These are phyloP conservation scores for Puccinia hordei DNA, from an alignment of 1,284 basidiomycete species.

Conservation along the genomic window DNA sequence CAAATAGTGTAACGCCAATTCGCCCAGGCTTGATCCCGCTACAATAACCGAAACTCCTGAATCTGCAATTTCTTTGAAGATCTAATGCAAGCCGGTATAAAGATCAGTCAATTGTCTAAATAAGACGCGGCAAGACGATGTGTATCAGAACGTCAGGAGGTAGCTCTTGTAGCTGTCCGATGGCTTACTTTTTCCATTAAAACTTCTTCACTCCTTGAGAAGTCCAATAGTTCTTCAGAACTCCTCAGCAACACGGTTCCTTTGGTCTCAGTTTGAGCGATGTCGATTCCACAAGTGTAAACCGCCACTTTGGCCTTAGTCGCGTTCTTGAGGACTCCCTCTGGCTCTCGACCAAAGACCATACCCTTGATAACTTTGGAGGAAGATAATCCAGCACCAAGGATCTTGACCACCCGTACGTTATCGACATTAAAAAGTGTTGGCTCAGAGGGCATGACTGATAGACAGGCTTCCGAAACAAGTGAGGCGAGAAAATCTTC, in stretches of 20 bases:
- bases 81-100: constrained; percentile 63
- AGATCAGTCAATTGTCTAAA: neutral
- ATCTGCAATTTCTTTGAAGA: constrained; percentile 95
- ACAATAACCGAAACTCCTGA: constrained; percentile 92
- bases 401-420: constrained; percentile 96
- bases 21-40: constrained; percentile 87
- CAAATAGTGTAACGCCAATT: constrained; percentile 95
- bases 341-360: constrained; percentile 95
- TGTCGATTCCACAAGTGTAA: constrained; percentile 88
- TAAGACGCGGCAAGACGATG: neutral
- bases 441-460: constrained; percentile 80
- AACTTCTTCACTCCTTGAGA: constrained; percentile 91
- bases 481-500: constrained; percentile 81
- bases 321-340: constrained; percentile 81
- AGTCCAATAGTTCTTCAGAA: constrained; percentile 94
- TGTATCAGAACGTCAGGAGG: constrained; percentile 3
- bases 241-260: constrained; percentile 96
- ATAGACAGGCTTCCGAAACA: constrained; percentile 87
- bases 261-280: constrained; percentile 97
- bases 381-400: constrained; percentile 81
- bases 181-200: constrained; percentile 80
- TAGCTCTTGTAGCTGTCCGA: neutral
- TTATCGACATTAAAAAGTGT: constrained; percentile 97
- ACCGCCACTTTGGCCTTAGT: constrained; percentile 85
- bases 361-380: constrained; percentile 93